Evolutionary conservation across 139 green algal species (phyloP).

Genomic region (Closterium sp.): DNA sequence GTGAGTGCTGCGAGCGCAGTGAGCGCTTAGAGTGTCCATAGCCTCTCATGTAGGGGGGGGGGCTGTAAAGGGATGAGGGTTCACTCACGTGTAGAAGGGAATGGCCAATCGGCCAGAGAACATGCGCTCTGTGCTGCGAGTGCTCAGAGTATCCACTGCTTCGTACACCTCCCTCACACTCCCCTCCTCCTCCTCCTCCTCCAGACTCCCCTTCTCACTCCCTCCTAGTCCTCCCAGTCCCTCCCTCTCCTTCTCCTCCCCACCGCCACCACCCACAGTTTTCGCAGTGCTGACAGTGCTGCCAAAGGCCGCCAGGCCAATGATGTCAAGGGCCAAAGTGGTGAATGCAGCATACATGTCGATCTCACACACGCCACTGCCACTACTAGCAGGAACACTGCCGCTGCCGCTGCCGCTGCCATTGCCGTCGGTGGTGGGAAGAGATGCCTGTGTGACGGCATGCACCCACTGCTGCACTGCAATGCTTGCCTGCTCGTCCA

Average conservation of each 20-base stretch:
- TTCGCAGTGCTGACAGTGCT: background rate
- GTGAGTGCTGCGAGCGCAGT: background rate
- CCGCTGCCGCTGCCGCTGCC: background rate
- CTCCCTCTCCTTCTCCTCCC: background rate
- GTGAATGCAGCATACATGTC: too few species aligned
- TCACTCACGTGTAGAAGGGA: background rate
- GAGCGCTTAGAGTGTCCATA: background rate
- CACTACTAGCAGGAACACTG: background rate
- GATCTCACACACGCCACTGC: background rate
- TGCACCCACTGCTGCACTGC: background rate
- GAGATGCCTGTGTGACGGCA: background rate
- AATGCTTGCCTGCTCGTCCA: background rate
- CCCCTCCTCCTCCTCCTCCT: background rate
- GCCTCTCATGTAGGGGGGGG: too few species aligned
- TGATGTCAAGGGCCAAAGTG: too few species aligned
- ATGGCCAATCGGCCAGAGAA: background rate
- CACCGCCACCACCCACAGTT: background rate
- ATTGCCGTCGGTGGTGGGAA: background rate
- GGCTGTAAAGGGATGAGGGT: background rate
- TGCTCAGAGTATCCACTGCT: background rate
- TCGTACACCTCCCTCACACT: background rate
- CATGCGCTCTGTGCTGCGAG: background rate
- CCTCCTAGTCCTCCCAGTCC: too few species aligned
- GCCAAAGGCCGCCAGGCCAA: too few species aligned
- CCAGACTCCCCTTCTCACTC: background rate